These are phyloP conservation scores for Metschnikowia santaceciliae DNA, from an alignment of 805 yeast species.

Conservation along the genomic window DNA sequence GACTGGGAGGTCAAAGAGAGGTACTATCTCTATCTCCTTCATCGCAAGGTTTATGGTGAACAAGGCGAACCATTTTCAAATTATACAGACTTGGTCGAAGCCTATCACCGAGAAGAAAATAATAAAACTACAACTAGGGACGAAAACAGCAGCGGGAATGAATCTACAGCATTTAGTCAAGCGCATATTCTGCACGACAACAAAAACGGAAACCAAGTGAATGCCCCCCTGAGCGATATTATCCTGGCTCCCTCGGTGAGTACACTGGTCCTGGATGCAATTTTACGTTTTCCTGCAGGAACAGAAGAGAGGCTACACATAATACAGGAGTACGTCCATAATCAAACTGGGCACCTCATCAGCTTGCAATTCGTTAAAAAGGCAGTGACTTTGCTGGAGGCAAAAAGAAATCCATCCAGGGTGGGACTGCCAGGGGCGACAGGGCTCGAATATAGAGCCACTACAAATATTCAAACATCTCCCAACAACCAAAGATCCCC, in stretches of 20 bases:
- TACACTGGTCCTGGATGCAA: background rate
- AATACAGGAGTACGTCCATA: background rate
- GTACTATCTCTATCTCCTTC: constrained; percentile 13
- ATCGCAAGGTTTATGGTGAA: constrained; percentile 13
- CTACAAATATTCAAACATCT: background rate
- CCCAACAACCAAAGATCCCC: background rate
- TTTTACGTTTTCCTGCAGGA: background rate
- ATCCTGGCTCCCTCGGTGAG: too few species aligned
- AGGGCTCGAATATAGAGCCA: background rate
- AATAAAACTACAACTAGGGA: too few species aligned
- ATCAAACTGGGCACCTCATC: background rate
- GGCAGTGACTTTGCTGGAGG: background rate
- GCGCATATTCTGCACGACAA: background rate
- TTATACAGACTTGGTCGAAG: constrained; percentile 10
- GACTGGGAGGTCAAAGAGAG: constrained; percentile 18
- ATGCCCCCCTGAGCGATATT: too few species aligned
- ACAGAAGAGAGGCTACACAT: background rate
- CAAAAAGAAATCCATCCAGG: background rate
- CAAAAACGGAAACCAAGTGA: background rate
- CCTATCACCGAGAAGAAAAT: background rate
- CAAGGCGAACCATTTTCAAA: constrained; percentile 15
- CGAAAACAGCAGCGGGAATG: background rate
- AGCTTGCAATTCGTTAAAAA: background rate
- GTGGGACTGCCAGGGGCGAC: background rate
- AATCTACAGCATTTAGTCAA: background rate